Percentiles rank a stretch among this genome's conserved stretches.
Evolutionary conservation across 23 red algal species (phyloP).

Genomic region (Cyanidioschyzon merolae): DNA sequence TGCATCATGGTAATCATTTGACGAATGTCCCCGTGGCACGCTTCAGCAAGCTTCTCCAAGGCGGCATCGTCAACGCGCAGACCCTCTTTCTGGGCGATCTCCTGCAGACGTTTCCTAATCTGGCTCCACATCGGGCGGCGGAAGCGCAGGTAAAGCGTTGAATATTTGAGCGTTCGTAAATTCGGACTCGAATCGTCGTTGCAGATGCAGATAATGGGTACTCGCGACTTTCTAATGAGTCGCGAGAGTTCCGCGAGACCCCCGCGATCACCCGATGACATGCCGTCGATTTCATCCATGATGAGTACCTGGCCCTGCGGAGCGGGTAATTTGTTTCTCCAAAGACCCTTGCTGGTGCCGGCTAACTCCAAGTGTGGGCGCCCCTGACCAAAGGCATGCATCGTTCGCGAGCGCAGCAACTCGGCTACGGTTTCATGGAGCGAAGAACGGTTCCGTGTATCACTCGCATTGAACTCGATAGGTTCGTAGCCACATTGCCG

Average conservation of each 20-base stretch:
- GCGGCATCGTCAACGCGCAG: conserved; percentile 53
- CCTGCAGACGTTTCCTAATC: conserved; percentile 40
- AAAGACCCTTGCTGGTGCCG: background rate
- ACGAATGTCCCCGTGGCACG: conserved; percentile 88
- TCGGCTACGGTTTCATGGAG: conserved; percentile 31
- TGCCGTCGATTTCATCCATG: conserved; percentile 99
- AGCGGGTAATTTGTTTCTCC: conserved; percentile 19
- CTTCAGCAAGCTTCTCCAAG: conserved; percentile 70
- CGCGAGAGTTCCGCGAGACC: conserved; percentile 76
- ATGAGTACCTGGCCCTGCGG: conserved; percentile 61
- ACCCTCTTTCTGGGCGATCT: conserved; percentile 69
- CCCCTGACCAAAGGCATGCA: background rate
- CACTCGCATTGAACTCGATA: conserved; percentile 88
- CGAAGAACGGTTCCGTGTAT: conserved; percentile 61
- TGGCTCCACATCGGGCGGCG: conserved; percentile 56
- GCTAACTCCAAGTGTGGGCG: background rate
- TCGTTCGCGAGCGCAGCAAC: conserved; percentile 5
- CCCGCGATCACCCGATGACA: conserved; percentile 87
- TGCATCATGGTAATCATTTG: conserved; percentile 96
- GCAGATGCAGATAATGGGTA: conserved; percentile 96
- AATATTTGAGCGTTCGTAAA: conserved; percentile 78
- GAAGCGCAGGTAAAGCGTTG: conserved; percentile 59
- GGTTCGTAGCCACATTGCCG: conserved; percentile 60
- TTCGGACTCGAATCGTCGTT: conserved; percentile 89
- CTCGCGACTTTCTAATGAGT: conserved; percentile 72